Evolutionary conservation across 306 rosid genomes (phyloP), one percentile per base, ranked within the genome.

Genomic region (Sicyos edulis): DNA sequence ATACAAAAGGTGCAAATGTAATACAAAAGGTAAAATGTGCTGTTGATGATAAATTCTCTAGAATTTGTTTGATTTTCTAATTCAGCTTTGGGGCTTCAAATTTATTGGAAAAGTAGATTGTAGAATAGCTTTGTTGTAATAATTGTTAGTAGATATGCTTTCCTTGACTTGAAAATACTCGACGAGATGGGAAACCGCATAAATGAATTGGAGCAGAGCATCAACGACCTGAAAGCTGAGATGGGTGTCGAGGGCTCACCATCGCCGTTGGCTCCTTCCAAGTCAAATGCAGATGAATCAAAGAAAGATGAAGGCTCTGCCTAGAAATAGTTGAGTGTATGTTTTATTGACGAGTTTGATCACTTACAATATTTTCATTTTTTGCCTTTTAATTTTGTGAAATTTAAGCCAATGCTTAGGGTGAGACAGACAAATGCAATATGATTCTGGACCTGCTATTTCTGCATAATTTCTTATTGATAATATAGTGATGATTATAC

Each of bases 181-280:
- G 97, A 93, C 75, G 99, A 93, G 78, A 91, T 91, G 97, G 99
- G 99, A 67, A 67, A 54, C 80, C 96, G 99, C 54, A 95, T 95
- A 72, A 89, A 84, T 60, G 99, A 95, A 76, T 75, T 95, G 95
- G 99, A 95, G 85, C 87, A 84, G 69, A 95, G 97, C 88, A 85
- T 95, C 79, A 89, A 80, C 8, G 97, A 95, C 64, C 79, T 95
- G 32, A 87, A 85, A 79, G 75, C 90, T 50, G 99, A 93, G 85
- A 93, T 93, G 92, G 99, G 99, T 15, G 88, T 91, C 32, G 99
- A 93, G 86, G 66, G 88, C 76, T 86, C 47, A 42, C 11, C 47
- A 12, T 42, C 93, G 54, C 96, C 93, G 6, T 44, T 34, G 52
- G 58, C 85, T 37, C 70, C 86, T 7, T 75, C 82, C 45, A 87